Evolutionary conservation across 2,329 filamentous ascomycete genomes (phyloP).

Genomic region (Byssoonygena ceratinophila): DNA sequence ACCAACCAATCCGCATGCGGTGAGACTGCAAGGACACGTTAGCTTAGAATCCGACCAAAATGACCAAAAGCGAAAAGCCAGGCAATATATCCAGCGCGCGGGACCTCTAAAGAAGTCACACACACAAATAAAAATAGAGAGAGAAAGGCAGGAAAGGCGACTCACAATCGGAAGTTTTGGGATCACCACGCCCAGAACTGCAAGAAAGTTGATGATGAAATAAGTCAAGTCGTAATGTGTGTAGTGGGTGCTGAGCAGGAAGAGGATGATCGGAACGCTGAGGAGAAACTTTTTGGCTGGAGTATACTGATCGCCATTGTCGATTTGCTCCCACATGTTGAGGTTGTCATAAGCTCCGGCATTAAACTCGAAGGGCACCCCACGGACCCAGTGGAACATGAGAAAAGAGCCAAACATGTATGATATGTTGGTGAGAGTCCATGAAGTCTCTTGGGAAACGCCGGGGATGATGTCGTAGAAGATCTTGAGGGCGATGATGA

Average conservation of each 20-base stretch:
- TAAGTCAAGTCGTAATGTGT: slow-evolving; percentile 96
- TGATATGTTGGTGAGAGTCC: slow-evolving; percentile 96
- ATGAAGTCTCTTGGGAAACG: slow-evolving; percentile 94
- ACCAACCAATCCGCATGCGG: slow-evolving; percentile 64
- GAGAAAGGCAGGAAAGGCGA: slow-evolving; percentile 23
- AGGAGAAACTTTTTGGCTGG: slow-evolving; percentile 97
- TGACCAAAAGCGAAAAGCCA: not conserved
- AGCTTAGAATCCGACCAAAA: slow-evolving; percentile 16
- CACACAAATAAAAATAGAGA: not conserved
- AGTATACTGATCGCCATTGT: slow-evolving; percentile 97
- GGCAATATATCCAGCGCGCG: not conserved
- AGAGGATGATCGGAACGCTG: slow-evolving; percentile 84
- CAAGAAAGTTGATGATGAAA: slow-evolving; percentile 94
- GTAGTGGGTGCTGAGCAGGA: slow-evolving; percentile 95
- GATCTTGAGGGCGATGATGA: slow-evolving; percentile 86
- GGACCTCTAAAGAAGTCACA: slow-evolving; percentile 7
- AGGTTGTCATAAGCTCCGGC: slow-evolving; percentile 96
- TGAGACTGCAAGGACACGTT: slow-evolving; percentile 51
- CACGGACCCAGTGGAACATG: slow-evolving; percentile 99
- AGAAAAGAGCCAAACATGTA: slow-evolving; percentile 99
- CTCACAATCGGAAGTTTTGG: slow-evolving; percentile 91
- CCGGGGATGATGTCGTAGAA: slow-evolving; percentile 94
- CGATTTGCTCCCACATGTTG: slow-evolving; percentile 99
- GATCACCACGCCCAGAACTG: slow-evolving; percentile 83
- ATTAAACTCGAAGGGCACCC: slow-evolving; percentile 98